Conservation (phyloP, 83 land plant genomes). For the Thuja plicata region DNA sequence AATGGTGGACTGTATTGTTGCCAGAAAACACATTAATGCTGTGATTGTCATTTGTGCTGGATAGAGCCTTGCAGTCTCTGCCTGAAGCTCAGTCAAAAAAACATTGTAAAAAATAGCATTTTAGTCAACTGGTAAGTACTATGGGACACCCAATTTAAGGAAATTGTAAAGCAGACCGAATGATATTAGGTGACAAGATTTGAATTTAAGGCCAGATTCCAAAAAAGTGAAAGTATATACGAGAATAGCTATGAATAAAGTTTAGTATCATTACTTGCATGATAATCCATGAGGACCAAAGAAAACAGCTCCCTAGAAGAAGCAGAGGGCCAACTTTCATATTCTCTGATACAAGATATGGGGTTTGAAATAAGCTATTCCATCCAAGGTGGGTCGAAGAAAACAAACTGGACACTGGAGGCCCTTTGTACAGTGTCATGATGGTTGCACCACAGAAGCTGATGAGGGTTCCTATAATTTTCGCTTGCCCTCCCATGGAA, state of each 20-base stretch:
- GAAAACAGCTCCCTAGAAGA: not conserved
- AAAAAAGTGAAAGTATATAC: not conserved
- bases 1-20: slow-evolving; percentile 37
- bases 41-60: slow-evolving; percentile 39
- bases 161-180: not conserved
- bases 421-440: not conserved
- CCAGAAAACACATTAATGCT: slow-evolving; percentile 43
- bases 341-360: not conserved
- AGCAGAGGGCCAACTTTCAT: not conserved
- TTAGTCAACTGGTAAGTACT: too few relatives aligned
- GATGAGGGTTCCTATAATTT: not conserved
- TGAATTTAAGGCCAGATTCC: not conserved
- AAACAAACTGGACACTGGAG: not conserved
- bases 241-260: not conserved
- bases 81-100: slow-evolving; percentile 1
- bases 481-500: not conserved
- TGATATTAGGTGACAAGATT: not conserved
- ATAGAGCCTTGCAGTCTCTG: slow-evolving; percentile 22
- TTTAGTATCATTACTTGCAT: not conserved
- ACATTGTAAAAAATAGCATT: too few relatives aligned
- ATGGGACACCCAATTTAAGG: not conserved
- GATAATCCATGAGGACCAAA: not conserved
- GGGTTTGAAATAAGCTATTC: not conserved
- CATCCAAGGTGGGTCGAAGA: not conserved
- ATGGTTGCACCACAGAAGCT: not conserved